phyloP scores from a whole-genome alignment of 495 filamentous ascomycete species.

The Baudoinia panamericana region DNA sequence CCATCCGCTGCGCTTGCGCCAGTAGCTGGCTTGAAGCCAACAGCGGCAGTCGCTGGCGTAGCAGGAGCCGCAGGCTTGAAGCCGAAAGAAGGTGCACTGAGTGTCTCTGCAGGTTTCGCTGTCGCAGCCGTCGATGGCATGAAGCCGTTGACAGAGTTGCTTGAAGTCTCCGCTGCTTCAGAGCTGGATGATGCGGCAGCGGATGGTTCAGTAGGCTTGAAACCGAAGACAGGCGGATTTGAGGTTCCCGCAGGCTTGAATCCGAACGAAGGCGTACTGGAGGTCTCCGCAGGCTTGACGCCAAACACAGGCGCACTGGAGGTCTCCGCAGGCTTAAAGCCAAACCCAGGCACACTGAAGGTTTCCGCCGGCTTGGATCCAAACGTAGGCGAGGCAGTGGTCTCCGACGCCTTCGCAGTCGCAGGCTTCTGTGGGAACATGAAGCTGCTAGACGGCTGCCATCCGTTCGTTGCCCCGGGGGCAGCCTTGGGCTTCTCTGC shows the following conservation, averaged over 20 bases:
- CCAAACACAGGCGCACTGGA: not conserved
- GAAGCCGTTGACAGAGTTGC: too few species aligned
- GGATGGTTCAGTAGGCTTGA: not conserved
- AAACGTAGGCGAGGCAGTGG: too few species aligned
- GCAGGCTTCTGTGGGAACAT: not conserved
- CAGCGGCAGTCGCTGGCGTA: not conserved
- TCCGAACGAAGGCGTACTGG: not conserved
- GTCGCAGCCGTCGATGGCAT: not conserved
- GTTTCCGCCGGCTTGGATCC: not conserved
- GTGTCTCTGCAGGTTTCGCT: not conserved
- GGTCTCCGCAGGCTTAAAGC: not conserved
- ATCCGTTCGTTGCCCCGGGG: not conserved
- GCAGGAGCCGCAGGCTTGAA: constrained; percentile 2
- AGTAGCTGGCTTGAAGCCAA: constrained; percentile 5
- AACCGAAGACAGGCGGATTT: not conserved
- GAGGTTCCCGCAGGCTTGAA: not conserved
- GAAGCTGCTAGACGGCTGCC: constrained; percentile 4
- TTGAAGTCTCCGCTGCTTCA: not conserved
- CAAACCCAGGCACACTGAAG: not conserved
- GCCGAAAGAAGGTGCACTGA: constrained; percentile 4
- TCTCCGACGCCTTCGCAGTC: not conserved
- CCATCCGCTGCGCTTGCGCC: constrained; percentile 4
- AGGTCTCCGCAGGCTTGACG: not conserved
- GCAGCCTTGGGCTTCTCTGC: too few species aligned
- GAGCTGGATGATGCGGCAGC: not conserved